These are phyloP conservation scores for Didymella glomerata DNA, from an alignment of 2,329 filamentous ascomycete genomes.

Conservation along the genomic window DNA sequence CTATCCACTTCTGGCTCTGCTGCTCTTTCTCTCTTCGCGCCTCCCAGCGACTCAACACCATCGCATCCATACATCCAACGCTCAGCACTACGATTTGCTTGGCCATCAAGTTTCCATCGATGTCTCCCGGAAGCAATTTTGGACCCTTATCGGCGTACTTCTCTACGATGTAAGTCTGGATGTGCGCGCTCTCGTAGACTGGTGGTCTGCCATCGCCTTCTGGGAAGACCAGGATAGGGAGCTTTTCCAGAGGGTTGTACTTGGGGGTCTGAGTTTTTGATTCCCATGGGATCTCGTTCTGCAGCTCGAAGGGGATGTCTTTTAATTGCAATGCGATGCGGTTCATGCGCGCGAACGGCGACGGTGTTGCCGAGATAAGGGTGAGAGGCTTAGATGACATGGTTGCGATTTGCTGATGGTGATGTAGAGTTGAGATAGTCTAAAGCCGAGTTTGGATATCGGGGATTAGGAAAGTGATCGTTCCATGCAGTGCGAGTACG, in stretches of 20 bases:
- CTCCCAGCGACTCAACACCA: slow-evolving; percentile 26
- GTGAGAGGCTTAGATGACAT: slow-evolving; percentile 19
- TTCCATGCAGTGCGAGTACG: background rate
- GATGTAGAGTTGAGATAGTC: background rate
- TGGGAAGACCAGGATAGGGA: slow-evolving; percentile 49
- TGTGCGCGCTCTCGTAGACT: slow-evolving; percentile 31
- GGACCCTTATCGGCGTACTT: slow-evolving; percentile 26
- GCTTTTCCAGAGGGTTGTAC: slow-evolving; percentile 54
- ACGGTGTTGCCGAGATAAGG: slow-evolving; percentile 48
- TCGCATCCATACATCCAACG: slow-evolving; percentile 30
- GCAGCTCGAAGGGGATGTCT: slow-evolving; percentile 51
- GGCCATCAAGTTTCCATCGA: slow-evolving; percentile 22
- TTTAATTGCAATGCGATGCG: slow-evolving; percentile 53
- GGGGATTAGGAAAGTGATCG: background rate
- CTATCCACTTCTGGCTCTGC: slow-evolving; percentile 23
- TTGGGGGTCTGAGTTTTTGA: slow-evolving; percentile 49
- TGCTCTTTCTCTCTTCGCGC: slow-evolving; percentile 15
- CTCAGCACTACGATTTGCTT: slow-evolving; percentile 26
- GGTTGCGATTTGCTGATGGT: background rate
- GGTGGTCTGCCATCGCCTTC: slow-evolving; percentile 16
- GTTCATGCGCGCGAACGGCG: slow-evolving; percentile 54
- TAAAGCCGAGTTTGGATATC: background rate
- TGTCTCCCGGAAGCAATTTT: slow-evolving; percentile 20
- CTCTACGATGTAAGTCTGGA: slow-evolving; percentile 28
- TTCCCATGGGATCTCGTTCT: slow-evolving; percentile 57